Percentiles rank a stretch among this genome's conserved stretches.
These are phyloP conservation scores for Eleusine coracana DNA, from an alignment of 176 grass and related monocot genomes.

Conservation along the genomic window DNA sequence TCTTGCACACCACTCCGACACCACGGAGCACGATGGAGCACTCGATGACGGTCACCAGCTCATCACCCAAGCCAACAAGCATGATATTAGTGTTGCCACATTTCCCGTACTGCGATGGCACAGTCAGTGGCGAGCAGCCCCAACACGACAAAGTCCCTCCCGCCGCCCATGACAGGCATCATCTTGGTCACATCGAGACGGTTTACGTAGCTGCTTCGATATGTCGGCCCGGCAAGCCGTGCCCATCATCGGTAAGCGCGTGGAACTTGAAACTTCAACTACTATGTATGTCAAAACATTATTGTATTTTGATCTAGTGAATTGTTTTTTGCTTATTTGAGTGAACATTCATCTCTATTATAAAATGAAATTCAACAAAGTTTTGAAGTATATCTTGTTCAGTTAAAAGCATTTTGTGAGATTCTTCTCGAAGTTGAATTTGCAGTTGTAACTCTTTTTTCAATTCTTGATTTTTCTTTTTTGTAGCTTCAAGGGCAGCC, in stretches of 20 bases:
- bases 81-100: no score
- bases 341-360: no score
- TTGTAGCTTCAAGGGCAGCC: no score
- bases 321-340: no score
- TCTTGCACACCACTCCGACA: conserved; percentile 30
- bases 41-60: conserved; percentile 7
- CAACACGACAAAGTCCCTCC: not conserved
- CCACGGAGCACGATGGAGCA: conserved; percentile 31
- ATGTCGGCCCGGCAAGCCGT: conserved; percentile 41
- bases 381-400: no score
- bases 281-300: no score
- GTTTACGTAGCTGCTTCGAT: conserved; percentile 39
- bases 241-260: conserved; percentile 41
- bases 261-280: conserved; percentile 43
- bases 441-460: no score
- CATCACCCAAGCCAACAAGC: not conserved
- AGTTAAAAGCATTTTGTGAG: no score
- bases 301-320: no score
- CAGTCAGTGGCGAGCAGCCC: conserved; percentile 26
- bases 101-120: not conserved
- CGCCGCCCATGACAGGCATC: conserved; percentile 39
- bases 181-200: conserved; percentile 26
- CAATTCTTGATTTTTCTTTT: no score
- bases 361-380: no score
- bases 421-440: no score